phyloP scores from a whole-genome alignment of 2,329 filamentous ascomycete genomes.

The Penicillium griseofulvum region DNA sequence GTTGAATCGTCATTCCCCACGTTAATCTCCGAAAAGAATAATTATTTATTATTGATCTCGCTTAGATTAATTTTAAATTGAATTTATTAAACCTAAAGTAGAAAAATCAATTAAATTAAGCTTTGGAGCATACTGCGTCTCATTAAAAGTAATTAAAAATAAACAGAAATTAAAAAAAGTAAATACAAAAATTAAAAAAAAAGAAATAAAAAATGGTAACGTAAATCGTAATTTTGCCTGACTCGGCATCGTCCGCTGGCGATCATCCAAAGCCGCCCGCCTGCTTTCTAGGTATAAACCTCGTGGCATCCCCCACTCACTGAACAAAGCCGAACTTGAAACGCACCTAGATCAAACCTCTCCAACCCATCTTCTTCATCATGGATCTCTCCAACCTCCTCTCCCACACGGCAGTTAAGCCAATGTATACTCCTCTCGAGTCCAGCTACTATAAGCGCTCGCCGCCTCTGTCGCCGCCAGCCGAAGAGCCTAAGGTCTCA shows the following conservation, averaged over 20 bases:
- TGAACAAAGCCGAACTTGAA: conserved; percentile 3
- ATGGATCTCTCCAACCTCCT: conserved; percentile 40
- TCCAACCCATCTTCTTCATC: conserved; percentile 11
- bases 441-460: conserved; percentile 30
- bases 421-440: conserved; percentile 14
- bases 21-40: conserved; percentile 19
- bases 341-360: conserved; percentile 1
- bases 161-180: neutral
- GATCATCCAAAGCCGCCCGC: conserved; percentile 20
- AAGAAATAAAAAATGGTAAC: conserved; percentile 8
- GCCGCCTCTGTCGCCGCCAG: conserved; percentile 40
- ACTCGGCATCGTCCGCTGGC: conserved; percentile 19
- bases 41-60: neutral
- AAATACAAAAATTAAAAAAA: neutral
- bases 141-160: conserved; percentile 6
- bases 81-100: neutral
- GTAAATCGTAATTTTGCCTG: conserved; percentile 13
- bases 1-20: conserved; percentile 19
- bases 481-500: conserved; percentile 67
- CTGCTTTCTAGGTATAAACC: conserved; percentile 21
- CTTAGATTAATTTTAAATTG: neutral
- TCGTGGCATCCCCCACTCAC: conserved; percentile 16
- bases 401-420: conserved; percentile 26
- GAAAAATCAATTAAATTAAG: conserved; percentile 24
- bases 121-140: conserved; percentile 26